A percentile compares a stretch with the other conserved stretches of the same genome.
These are phyloP conservation scores for Poa pratensis DNA, from an alignment of 176 grass and related monocot species.

Conservation along the genomic window DNA sequence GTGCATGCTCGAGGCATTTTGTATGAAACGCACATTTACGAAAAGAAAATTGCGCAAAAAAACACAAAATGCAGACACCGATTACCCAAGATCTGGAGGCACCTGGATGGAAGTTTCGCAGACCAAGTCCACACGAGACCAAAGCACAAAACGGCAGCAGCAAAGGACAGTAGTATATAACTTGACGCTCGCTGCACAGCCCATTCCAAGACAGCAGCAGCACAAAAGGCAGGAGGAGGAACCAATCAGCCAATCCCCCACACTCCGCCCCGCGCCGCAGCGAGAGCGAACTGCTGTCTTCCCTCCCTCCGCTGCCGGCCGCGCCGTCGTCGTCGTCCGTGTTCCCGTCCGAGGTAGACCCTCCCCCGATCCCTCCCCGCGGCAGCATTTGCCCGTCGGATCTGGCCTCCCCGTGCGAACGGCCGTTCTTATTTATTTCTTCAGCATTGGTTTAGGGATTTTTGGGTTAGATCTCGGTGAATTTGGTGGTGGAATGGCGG, in stretches of 20 bases:
- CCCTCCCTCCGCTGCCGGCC: not conserved
- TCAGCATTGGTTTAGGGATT: not conserved
- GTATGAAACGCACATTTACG: no score
- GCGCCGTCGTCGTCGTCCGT: not conserved
- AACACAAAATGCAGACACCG: not conserved
- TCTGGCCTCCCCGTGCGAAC: not conserved
- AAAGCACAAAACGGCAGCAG: conserved; percentile 21
- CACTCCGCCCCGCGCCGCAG: conserved; percentile 32
- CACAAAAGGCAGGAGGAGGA: conserved; percentile 2
- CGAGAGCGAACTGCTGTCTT: conserved; percentile 2
- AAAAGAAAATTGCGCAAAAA: no score
- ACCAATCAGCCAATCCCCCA: conserved; percentile 17
- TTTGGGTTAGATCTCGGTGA: not conserved
- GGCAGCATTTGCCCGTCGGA: conserved; percentile 30
- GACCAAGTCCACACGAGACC: conserved; percentile 14
- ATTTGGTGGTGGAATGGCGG: conserved; percentile 12
- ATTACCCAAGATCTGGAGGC: not conserved
- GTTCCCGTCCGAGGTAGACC: conserved; percentile 18
- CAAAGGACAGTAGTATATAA: conserved; percentile 25
- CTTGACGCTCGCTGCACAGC: conserved; percentile 13
- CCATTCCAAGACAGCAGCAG: conserved; percentile 17
- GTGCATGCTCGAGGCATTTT: no score
- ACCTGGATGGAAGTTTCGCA: not conserved
- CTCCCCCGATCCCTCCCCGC: not conserved
- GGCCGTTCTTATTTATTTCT: not conserved